These are phyloP conservation scores for Fusarium sp. DNA, from an alignment of 2,329 filamentous ascomycete species.

Conservation along the genomic window DNA sequence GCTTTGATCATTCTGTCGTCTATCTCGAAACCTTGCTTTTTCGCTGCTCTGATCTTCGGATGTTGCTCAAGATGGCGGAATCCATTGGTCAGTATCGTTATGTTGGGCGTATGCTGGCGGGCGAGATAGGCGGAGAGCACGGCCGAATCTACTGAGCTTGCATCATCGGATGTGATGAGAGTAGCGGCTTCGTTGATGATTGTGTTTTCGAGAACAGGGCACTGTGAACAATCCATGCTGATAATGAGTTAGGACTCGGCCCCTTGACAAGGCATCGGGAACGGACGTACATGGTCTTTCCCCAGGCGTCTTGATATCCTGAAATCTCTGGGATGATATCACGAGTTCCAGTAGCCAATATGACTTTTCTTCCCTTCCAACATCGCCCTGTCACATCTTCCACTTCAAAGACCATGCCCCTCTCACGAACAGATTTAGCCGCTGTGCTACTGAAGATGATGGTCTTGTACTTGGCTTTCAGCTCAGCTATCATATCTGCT, in stretches of 20 bases:
- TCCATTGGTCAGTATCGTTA: background rate
- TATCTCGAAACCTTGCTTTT: fast-evolving
- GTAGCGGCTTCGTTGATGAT: fast-evolving
- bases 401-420: background rate
- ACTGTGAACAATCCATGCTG: background rate
- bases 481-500: background rate
- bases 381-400: background rate
- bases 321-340: background rate
- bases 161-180: background rate
- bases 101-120: background rate
- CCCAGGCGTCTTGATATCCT: background rate
- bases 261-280: fast-evolving
- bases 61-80: background rate
- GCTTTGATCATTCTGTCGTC: background rate
- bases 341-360: background rate
- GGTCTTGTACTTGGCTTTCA: background rate
- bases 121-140: background rate
- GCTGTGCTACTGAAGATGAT: background rate
- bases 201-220: fast-evolving
- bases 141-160: background rate
- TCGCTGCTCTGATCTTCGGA: background rate
- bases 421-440: background rate
- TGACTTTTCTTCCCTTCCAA: constrained; percentile 12
- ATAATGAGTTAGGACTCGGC: fast-evolving
- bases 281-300: background rate